phyloP scores from a whole-genome alignment of 805 yeast genomes.

The Tetrapisispora iriomotensis region DNA sequence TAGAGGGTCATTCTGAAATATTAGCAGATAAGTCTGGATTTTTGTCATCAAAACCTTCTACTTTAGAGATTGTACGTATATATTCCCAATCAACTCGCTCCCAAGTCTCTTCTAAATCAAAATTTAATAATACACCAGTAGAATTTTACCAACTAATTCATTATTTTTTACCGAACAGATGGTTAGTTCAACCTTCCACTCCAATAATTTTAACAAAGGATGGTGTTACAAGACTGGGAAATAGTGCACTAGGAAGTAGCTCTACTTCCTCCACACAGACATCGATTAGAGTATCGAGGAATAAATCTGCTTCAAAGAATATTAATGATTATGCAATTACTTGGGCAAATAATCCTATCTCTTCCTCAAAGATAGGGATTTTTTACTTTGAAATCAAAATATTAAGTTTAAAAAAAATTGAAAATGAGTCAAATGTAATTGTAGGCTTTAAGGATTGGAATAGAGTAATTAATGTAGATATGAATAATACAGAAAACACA shows the following conservation, averaged over 20 bases:
- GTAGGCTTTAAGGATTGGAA: conserved; percentile 21
- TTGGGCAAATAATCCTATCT: conserved; percentile 22
- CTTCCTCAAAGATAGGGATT: conserved; percentile 16
- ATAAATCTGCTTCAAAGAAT: conserved; percentile 5
- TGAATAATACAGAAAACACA: not conserved
- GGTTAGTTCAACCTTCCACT: conserved; percentile 21
- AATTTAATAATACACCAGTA: conserved; percentile 2
- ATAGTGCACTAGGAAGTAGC: not conserved
- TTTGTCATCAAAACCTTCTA: not conserved
- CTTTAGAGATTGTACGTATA: not conserved
- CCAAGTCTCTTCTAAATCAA: not conserved
- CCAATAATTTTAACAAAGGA: conserved; percentile 20
- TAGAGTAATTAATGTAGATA: not conserved
- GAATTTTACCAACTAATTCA: conserved; percentile 21
- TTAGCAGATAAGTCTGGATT: not conserved
- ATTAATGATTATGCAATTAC: conserved; percentile 19
- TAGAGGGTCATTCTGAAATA: not conserved
- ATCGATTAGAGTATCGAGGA: not conserved
- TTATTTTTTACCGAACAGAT: conserved; percentile 23
- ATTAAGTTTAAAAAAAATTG: conserved; percentile 5
- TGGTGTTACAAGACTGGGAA: conserved; percentile 16
- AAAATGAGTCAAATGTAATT: conserved; percentile 12
- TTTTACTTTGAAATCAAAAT: conserved; percentile 26
- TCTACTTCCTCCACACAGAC: not conserved
- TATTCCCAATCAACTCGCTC: not conserved